Base-by-base conservation (phyloP, 2,329 filamentous ascomycete species). In the Trichoderma afroharzianum region DNA sequence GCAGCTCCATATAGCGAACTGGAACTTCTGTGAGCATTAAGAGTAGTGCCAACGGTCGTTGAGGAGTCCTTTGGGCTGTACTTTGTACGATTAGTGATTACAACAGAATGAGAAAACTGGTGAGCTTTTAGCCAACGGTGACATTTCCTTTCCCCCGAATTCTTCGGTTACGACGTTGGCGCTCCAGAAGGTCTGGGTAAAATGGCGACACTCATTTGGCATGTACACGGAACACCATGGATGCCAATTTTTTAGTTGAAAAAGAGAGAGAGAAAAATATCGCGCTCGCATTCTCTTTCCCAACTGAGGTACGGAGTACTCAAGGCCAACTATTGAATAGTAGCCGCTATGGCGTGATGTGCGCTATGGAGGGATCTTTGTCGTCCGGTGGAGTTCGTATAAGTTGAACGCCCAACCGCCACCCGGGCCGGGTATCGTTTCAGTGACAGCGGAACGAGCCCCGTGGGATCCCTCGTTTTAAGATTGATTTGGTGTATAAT, bases 21-120 rank as follows among this genome's bases (percentile, higher is more conserved):
- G 73, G 63, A 75, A 64, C 9, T 78, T 79, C 47, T 78, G 77
- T 12, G 78, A 79, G 67, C 76, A 79, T 62, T 78, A 6, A 59
- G 6, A n/a, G 12, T 6, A 14, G 30, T 26, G n/a, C 3, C 3
- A 21, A 12, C 2, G 43, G 43, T 2, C 4, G 21, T 12, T 21
- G 9, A 50, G 2, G 43, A 2, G n/a, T 11, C 43, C 3, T 50
- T 50, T 3, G n/a, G 7, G 43, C 15, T 43, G 39, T 43, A 9
- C 18, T 43, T 2, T 50, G 43, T 50, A 50, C 2, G 3, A 50
- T 50, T 50, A 50, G 43, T 12, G 43, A 21, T 50, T 50, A 50
- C 9, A 58, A 58, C 18, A 28, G 4, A 32, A n/a, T n/a, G 26
- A 32, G 24, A 55, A 21, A 21, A 11, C 3, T 21, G 9, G 9